phyloP scores from a whole-genome alignment of 495 filamentous ascomycete genomes.

The Penicillium samsonianum region DNA sequence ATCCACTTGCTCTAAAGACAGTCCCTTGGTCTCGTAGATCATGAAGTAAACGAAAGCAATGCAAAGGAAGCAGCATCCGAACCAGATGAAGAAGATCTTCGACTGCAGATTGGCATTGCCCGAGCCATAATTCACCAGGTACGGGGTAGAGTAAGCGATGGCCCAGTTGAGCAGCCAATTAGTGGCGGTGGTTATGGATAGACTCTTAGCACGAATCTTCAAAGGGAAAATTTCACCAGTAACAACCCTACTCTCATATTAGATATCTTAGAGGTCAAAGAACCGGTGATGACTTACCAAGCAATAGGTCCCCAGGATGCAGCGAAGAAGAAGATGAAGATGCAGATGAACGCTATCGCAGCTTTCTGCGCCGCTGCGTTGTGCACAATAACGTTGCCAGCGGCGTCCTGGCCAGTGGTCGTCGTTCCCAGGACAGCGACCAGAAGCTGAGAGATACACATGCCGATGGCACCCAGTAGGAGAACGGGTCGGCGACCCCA shows the following conservation, averaged over 20 bases:
- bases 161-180: conserved; percentile 79
- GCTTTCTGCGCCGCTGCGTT: too few relatives aligned
- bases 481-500: conserved; percentile 75
- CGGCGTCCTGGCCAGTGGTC: too few relatives aligned
- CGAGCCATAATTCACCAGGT: conserved; percentile 50
- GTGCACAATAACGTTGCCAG: neutral
- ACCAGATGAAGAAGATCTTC: conserved; percentile 78
- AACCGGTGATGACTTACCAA: conserved; percentile 41
- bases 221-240: conserved; percentile 82
- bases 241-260: conserved; percentile 45
- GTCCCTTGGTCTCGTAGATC: conserved; percentile 74
- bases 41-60: conserved; percentile 70
- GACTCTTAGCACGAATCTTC: conserved; percentile 70
- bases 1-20: conserved; percentile 78
- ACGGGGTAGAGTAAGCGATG: conserved; percentile 67
- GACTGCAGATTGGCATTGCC: conserved; percentile 22
- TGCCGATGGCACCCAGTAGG: conserved; percentile 64
- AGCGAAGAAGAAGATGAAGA: conserved; percentile 84
- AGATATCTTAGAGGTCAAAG: too few relatives aligned
- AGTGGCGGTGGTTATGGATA: conserved; percentile 69
- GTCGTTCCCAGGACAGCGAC: conserved; percentile 53
- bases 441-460: conserved; percentile 61
- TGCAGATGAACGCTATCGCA: conserved; percentile 68
- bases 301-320: conserved; percentile 74
- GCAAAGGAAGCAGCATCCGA: conserved; percentile 59